A percentile compares a stretch with the other conserved stretches of the same genome.
Evolutionary conservation across 1,139 yeast species (phyloP).

Genomic region (Petasospora fabianii): DNA sequence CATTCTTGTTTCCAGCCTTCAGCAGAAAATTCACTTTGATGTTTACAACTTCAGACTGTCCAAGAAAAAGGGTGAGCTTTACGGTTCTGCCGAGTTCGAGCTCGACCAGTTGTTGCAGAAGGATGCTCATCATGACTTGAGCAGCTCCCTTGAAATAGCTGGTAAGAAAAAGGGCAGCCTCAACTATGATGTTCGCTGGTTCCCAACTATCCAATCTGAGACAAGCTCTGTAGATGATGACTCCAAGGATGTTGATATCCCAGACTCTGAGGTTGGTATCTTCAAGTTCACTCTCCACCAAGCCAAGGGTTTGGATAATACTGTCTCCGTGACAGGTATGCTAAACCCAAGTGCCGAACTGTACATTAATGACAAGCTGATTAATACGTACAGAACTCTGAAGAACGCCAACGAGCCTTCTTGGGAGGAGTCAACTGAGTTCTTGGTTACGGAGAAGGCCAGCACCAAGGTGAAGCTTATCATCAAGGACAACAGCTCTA

Average conservation of each 20-base stretch:
- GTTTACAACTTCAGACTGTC: conserved; percentile 50
- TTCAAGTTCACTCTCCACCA: conserved; percentile 67
- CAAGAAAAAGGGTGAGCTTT: conserved; percentile 50
- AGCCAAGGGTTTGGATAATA: conserved; percentile 65
- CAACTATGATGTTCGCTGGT: conserved; percentile 61
- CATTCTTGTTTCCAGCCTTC: conserved; percentile 54
- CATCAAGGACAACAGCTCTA: conserved; percentile 51
- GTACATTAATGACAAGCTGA: conserved; percentile 50
- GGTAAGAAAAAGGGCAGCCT: conserved; percentile 59
- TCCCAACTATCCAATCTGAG: conserved; percentile 45
- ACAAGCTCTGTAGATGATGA: conserved; percentile 22
- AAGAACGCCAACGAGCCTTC: conserved; percentile 68
- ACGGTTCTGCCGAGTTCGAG: conserved; percentile 56
- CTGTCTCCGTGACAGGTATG: conserved; percentile 62
- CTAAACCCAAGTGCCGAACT: conserved; percentile 71
- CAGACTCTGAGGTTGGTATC: conserved; percentile 68
- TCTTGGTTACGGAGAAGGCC: conserved; percentile 57
- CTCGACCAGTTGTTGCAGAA: conserved; percentile 56
- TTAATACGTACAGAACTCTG: conserved; percentile 54
- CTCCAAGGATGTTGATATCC: conserved; percentile 27
- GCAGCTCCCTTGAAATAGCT: conserved; percentile 34
- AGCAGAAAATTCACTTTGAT: conserved; percentile 52
- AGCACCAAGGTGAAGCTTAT: conserved; percentile 50
- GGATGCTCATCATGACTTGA: conserved; percentile 24
- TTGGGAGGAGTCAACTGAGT: conserved; percentile 63